Evolutionary conservation across 2,329 filamentous ascomycete species (phyloP).

Genomic region (Colletotrichum orbiculare): DNA sequence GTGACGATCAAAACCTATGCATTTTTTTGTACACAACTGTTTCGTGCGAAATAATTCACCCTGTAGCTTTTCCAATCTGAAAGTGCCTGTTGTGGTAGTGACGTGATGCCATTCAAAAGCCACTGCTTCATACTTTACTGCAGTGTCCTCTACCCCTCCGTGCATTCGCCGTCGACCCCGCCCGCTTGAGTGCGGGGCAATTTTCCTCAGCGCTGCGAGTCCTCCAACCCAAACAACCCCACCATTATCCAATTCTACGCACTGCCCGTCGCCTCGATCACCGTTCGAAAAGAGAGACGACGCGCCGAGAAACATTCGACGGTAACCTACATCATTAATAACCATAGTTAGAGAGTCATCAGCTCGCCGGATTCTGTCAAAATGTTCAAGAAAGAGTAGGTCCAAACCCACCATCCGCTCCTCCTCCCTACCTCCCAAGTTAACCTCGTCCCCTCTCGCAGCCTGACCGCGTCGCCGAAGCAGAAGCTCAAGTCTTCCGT

Average conservation of each 20-base stretch:
- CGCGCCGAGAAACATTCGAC: constrained; percentile 33
- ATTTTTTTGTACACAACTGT: neutral
- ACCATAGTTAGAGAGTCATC: neutral
- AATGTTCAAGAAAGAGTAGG: constrained; percentile 96
- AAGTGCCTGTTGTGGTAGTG: neutral
- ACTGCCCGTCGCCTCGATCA: constrained; percentile 13
- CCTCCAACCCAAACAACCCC: constrained; percentile 36
- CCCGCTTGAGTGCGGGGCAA: constrained; percentile 39
- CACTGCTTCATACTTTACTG: neutral
- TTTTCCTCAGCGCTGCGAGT: constrained; percentile 35
- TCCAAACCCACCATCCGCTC: constrained; percentile 32
- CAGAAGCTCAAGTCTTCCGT: constrained; percentile 98
- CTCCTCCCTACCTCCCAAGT: constrained; percentile 15
- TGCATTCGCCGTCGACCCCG: constrained; percentile 41
- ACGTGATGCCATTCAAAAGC: constrained; percentile 15
- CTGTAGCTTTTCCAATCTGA: neutral
- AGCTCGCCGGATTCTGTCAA: constrained; percentile 45
- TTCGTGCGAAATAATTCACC: neutral
- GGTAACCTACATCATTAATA: constrained; percentile 25
- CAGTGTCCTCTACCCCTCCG: constrained; percentile 23
- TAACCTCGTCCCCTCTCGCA: constrained; percentile 50
- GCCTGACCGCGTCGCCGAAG: constrained; percentile 81
- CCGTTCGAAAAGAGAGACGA: constrained; percentile 27
- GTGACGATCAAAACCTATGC: constrained; percentile 2
- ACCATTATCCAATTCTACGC: constrained; percentile 16